phyloP scores from a whole-genome alignment of 257 asterid species.

The Perilla frutescens region DNA sequence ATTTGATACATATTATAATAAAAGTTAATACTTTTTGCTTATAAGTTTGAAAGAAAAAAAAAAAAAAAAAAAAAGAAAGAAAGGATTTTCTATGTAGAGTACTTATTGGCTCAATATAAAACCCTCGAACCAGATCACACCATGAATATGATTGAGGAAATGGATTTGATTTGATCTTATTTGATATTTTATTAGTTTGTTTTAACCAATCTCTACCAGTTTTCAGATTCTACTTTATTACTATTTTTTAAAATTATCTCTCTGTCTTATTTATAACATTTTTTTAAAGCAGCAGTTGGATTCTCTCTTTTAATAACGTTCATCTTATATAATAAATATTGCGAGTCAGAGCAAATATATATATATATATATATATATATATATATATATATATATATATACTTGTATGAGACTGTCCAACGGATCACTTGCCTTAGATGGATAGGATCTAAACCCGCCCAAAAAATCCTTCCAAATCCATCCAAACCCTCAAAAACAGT shows the following conservation, averaged over 20 bases:
- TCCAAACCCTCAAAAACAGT: too few relatives aligned
- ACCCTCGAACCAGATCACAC: neutral
- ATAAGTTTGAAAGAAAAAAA: too few relatives aligned
- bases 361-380: too few relatives aligned
- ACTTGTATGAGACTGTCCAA: too few relatives aligned
- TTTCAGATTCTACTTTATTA: neutral
- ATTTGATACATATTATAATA: too few relatives aligned
- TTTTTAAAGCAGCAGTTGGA: neutral
- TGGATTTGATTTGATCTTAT: neutral
- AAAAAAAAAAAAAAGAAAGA: too few relatives aligned
- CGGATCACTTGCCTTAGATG: too few relatives aligned
- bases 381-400: too few relatives aligned
- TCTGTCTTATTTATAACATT: neutral
- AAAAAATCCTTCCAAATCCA: too few relatives aligned
- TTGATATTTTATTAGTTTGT: neutral
- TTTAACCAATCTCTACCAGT: slow-evolving; percentile 2
- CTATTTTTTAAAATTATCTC: neutral
- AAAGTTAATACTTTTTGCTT: too few relatives aligned
- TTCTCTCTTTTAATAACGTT: neutral
- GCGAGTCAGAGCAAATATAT: neutral
- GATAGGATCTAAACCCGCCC: too few relatives aligned
- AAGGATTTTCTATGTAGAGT: too few relatives aligned
- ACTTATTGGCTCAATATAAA: neutral
- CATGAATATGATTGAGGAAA: neutral
- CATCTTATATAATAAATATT: neutral